These are phyloP conservation scores for Aspergillus ruber DNA, from an alignment of 2,329 filamentous ascomycete species.

Conservation along the genomic window DNA sequence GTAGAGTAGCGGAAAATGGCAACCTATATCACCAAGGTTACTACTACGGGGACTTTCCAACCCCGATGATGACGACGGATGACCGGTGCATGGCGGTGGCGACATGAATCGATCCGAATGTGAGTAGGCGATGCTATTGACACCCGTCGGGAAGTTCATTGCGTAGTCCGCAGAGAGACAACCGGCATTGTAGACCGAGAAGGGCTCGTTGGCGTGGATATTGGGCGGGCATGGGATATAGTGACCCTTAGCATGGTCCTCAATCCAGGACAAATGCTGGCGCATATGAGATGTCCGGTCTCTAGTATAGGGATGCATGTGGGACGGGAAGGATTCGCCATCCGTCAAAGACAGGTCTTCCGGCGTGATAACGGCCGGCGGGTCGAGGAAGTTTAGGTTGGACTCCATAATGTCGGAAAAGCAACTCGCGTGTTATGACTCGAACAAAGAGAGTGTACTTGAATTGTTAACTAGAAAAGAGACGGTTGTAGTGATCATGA, in stretches of 20 bases:
- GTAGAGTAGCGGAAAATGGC: conserved; percentile 12
- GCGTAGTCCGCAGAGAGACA: neutral
- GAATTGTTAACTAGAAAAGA: too few relatives aligned
- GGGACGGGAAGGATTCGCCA: conserved; percentile 5
- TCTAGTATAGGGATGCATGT: neutral
- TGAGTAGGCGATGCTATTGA: neutral
- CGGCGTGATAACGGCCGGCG: neutral
- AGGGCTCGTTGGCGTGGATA: neutral
- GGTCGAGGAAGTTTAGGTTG: neutral
- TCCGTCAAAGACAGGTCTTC: conserved; percentile 1
- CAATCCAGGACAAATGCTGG: neutral
- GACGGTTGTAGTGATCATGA: too few relatives aligned
- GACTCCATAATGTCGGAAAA: neutral
- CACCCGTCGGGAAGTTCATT: conserved; percentile 1
- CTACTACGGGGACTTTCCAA: conserved; percentile 19
- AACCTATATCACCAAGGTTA: conserved; percentile 8
- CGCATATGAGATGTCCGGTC: neutral
- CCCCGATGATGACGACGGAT: conserved; percentile 17
- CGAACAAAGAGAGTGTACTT: too few relatives aligned
- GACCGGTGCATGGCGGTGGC: conserved; percentile 14
- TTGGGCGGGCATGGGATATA: neutral
- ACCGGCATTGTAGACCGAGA: neutral
- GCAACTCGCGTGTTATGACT: too few relatives aligned
- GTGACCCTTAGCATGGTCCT: neutral
- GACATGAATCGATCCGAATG: conserved; percentile 4